A percentile compares a stretch with the other conserved stretches of the same genome.
These are phyloP conservation scores for Atractiella rhizophila DNA, from an alignment of 768 basidiomycete species.

Conservation along the genomic window DNA sequence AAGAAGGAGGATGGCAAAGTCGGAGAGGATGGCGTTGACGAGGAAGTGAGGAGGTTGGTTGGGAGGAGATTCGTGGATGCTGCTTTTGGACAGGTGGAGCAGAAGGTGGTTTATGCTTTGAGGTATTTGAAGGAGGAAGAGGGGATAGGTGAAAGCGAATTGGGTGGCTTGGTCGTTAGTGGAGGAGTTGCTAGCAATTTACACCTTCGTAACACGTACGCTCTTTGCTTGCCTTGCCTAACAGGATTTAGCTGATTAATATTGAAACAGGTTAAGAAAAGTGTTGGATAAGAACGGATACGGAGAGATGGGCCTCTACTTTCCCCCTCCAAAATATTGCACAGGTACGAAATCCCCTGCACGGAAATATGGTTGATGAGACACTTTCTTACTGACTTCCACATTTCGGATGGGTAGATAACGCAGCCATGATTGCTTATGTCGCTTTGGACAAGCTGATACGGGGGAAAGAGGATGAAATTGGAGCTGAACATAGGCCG, in stretches of 20 bases:
- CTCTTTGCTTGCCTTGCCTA: background rate
- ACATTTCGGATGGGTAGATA: conserved; percentile 32
- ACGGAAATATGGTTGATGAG: background rate
- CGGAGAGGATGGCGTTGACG: conserved; percentile 16
- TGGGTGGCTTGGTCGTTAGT: conserved; percentile 48
- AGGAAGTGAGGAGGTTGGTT: conserved; percentile 24
- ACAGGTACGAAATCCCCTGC: conserved; percentile 33
- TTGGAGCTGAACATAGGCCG: conserved; percentile 34
- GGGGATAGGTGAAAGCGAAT: conserved; percentile 5
- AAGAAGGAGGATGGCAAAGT: too few relatives aligned
- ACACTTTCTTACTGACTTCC: background rate
- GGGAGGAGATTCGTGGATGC: conserved; percentile 43
- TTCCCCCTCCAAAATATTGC: conserved; percentile 55
- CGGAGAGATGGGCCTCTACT: conserved; percentile 29
- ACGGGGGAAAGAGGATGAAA: conserved; percentile 31
- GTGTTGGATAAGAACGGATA: conserved; percentile 13
- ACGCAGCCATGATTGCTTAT: conserved; percentile 92
- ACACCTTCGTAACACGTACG: conserved; percentile 40
- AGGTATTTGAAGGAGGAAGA: conserved; percentile 26
- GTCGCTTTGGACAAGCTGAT: conserved; percentile 61
- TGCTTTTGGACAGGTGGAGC: conserved; percentile 44
- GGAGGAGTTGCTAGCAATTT: conserved; percentile 82
- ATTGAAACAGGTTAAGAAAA: conserved; percentile 10
- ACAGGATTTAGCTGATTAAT: conserved; percentile 2
- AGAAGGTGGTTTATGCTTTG: conserved; percentile 39